Conservation (phyloP, 1,284 basidiomycete species). For the Sanghuangporus weigelae region DNA sequence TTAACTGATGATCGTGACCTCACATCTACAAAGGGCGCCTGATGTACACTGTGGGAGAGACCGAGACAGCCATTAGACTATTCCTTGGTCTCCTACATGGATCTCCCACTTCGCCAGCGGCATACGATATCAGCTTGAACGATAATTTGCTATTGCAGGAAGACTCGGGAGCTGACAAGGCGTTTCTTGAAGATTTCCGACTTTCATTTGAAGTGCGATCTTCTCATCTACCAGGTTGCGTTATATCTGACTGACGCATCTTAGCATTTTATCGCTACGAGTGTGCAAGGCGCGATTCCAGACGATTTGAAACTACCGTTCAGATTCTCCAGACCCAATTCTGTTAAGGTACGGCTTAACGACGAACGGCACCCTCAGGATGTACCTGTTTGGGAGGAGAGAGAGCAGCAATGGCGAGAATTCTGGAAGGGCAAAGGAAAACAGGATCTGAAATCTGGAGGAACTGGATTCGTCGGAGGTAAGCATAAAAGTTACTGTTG, state of each 20-base stretch:
- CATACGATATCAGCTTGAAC: conserved; percentile 5
- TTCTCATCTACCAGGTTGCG: conserved; percentile 1
- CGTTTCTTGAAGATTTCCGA: conserved; percentile 73
- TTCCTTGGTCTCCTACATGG: conserved; percentile 60
- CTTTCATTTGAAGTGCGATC: conserved; percentile 60
- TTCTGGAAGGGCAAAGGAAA: conserved; percentile 56
- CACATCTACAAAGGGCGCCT: conserved; percentile 48
- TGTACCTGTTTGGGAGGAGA: conserved; percentile 47
- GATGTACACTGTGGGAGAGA: conserved; percentile 72
- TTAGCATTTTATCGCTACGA: conserved; percentile 61
- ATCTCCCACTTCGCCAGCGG: conserved; percentile 9
- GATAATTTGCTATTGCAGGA: conserved; percentile 18
- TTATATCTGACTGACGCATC: conserved; percentile 7
- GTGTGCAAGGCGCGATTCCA: conserved; percentile 34
- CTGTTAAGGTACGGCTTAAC: conserved; percentile 49
- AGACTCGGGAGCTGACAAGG: conserved; percentile 42
- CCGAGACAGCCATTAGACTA: conserved; percentile 57
- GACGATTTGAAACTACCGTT: conserved; percentile 52
- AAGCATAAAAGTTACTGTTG: neutral
- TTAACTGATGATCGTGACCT: neutral
- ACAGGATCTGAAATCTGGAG: conserved; percentile 45
- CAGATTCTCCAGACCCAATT: conserved; percentile 47
- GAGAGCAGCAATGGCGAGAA: conserved; percentile 56
- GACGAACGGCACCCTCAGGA: conserved; percentile 43
- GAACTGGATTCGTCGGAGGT: conserved; percentile 63